phyloP scores from a whole-genome alignment of 2,329 filamentous ascomycete species.

The Arthrinium puccinioides region DNA sequence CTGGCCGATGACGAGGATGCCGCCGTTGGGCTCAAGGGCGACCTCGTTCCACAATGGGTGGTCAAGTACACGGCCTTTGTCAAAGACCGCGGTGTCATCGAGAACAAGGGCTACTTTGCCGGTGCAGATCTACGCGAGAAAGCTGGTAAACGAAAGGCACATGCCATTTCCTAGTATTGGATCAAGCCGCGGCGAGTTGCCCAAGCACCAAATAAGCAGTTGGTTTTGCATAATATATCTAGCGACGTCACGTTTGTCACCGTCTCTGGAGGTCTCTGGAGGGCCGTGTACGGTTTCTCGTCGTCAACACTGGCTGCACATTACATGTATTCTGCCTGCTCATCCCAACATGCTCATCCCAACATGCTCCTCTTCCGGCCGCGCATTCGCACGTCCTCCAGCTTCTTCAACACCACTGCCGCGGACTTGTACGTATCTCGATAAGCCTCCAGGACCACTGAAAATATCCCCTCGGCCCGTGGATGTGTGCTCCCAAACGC shows the following conservation, averaged over 20 bases:
- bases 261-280: too few species aligned
- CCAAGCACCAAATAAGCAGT: too few species aligned
- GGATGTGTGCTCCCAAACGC: slow-evolving; percentile 96
- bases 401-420: slow-evolving; percentile 63
- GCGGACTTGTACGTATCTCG: slow-evolving; percentile 68
- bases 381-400: slow-evolving; percentile 90
- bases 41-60: slow-evolving; percentile 87
- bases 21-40: slow-evolving; percentile 58
- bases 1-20: slow-evolving; percentile 53
- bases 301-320: too few species aligned
- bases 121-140: slow-evolving; percentile 55
- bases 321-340: too few species aligned
- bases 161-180: too few species aligned
- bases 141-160: too few species aligned
- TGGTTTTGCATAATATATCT: too few species aligned
- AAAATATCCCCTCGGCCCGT: slow-evolving; percentile 69
- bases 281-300: too few species aligned
- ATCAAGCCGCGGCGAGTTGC: too few species aligned
- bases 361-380: slow-evolving; percentile 97
- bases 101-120: slow-evolving; percentile 97
- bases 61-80: slow-evolving; percentile 96
- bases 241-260: background rate
- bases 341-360: slow-evolving; percentile 58
- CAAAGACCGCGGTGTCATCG: slow-evolving; percentile 86
- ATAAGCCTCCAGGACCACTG: slow-evolving; percentile 69